A percentile compares a stretch with the other conserved stretches of the same genome.
These are phyloP conservation scores for Paracamarosporium sp. DNA, from an alignment of 2,329 filamentous ascomycete genomes.

Conservation along the genomic window DNA sequence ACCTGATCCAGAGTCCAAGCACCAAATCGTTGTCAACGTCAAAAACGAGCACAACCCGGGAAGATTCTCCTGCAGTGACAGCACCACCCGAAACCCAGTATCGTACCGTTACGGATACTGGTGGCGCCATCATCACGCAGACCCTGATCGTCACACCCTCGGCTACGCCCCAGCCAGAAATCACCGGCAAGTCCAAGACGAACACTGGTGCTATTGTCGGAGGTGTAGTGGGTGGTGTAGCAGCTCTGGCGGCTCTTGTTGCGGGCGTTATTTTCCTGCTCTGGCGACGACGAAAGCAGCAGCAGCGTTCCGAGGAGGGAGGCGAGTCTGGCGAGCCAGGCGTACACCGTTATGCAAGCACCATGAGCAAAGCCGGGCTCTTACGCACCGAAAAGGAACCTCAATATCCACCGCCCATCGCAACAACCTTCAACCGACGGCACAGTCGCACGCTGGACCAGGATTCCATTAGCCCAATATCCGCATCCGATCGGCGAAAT, in stretches of 20 bases:
- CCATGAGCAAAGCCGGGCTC: slow-evolving; percentile 56
- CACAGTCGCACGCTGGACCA: slow-evolving; percentile 36
- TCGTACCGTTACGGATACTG: slow-evolving; percentile 49
- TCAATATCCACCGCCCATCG: slow-evolving; percentile 31
- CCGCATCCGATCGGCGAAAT: slow-evolving; percentile 44
- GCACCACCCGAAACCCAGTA: slow-evolving; percentile 16
- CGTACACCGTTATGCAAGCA: slow-evolving; percentile 53
- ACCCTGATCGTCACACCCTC: slow-evolving; percentile 50
- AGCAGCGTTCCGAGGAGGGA: slow-evolving; percentile 24
- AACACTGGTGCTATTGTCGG: slow-evolving; percentile 56
- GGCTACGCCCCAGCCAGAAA: slow-evolving; percentile 17
- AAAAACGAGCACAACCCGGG: slow-evolving; percentile 18
- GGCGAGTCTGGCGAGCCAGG: slow-evolving; percentile 28
- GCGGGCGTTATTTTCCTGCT: slow-evolving; percentile 49
- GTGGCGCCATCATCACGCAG: slow-evolving; percentile 51
- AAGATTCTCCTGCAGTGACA: slow-evolving; percentile 6
- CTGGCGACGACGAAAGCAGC: slow-evolving; percentile 41
- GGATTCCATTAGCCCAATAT: slow-evolving; percentile 43
- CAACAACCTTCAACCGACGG: slow-evolving; percentile 26
- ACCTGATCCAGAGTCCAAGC: not conserved
- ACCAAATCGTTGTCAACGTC: slow-evolving; percentile 22
- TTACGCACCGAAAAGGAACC: slow-evolving; percentile 38
- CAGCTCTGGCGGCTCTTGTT: slow-evolving; percentile 45
- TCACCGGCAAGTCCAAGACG: slow-evolving; percentile 8
- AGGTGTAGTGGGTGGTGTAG: slow-evolving; percentile 52